Evolutionary conservation across 768 basidiomycete genomes (phyloP).

Genomic region (Butyriboletus loyo): DNA sequence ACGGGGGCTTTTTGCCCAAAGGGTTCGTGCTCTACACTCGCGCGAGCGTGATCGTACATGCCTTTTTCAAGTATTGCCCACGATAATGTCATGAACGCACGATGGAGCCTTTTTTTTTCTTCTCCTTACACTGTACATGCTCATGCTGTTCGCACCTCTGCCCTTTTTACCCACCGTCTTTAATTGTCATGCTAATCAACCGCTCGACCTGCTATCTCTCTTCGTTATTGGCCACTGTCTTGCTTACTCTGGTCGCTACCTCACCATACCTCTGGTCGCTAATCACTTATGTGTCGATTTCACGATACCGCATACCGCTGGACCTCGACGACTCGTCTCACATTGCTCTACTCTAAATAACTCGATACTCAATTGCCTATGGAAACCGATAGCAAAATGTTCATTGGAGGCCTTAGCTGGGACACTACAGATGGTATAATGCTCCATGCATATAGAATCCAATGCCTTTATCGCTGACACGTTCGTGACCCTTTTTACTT

Average conservation of each 20-base stretch:
- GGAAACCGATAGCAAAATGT: conserved; percentile 71
- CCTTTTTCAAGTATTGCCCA: conserved; percentile 12
- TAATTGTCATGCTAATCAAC: conserved; percentile 29
- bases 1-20: conserved; percentile 14
- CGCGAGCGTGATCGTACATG: conserved; percentile 13
- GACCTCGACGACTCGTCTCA: conserved; percentile 30
- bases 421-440: conserved; percentile 84
- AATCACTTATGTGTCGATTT: conserved; percentile 33
- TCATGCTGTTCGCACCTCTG: conserved; percentile 13
- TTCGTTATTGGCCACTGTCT: conserved; percentile 29
- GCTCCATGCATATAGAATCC: conserved; percentile 24
- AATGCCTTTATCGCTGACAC: conserved; percentile 27
- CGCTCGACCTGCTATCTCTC: conserved; percentile 21
- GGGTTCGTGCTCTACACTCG: conserved; percentile 9
- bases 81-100: conserved; percentile 28
- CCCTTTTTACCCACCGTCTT: conserved; percentile 17
- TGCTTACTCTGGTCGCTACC: conserved; percentile 32
- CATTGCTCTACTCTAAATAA: conserved; percentile 28
- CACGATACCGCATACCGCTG: conserved; percentile 38
- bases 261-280: conserved; percentile 35
- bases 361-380: conserved; percentile 30
- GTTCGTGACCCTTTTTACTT: conserved; percentile 14
- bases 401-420: conserved; percentile 89
- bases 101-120: conserved; percentile 8
- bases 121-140: conserved; percentile 18